Base-by-base conservation (phyloP, 2,329 filamentous ascomycete genomes). In the Calycina marina region DNA sequence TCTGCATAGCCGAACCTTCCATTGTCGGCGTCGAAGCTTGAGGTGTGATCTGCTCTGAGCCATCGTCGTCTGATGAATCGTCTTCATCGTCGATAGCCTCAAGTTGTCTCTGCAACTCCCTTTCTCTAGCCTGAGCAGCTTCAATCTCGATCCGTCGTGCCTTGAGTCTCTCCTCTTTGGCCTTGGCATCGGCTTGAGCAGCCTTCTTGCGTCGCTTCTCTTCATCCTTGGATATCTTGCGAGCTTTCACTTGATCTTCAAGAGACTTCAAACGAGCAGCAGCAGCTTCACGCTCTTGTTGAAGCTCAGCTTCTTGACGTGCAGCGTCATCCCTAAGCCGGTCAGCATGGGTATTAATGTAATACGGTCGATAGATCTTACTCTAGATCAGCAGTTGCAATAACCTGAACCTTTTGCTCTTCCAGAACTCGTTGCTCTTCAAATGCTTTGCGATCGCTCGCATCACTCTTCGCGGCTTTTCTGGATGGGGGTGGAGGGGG, bases 221-320 rank as follows among this genome's bases (percentile, higher is more conserved):
- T 55, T 98, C 90, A 45, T 92, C 81, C 58, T 93, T 96, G 65
- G 84, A 88, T 32, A 96, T 61, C 61, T 96, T 98, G 48, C 86
- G 84, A 52, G 86, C 82, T 41, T 77, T 77, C 32, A 96, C 85
- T 56, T 94, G 85, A 53, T 96, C 85, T 56, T 98, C 86, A 6
- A 98, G 70, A 11, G 84, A 85, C 52, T 76, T 83, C 14, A 96
- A 68, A 31, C 86, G 83, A 40, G 81, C 80, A 46, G 80, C 74
- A 25, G 86, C 76, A 32, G 80, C 84, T 48, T 85, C 72, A 33
- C 78, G 78, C 57, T 94, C 85, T 44, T 69, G 73, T 18, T 71
- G 73, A 34, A 93, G 67, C 38, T 92, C 85, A 16, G 80, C 73
- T 54, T 93, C 84, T 54, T 88, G 79, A 31, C 69, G 64, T 45